Base-by-base conservation (phyloP, 2,329 filamentous ascomycete species). In the Pyrenophora teres region DNA sequence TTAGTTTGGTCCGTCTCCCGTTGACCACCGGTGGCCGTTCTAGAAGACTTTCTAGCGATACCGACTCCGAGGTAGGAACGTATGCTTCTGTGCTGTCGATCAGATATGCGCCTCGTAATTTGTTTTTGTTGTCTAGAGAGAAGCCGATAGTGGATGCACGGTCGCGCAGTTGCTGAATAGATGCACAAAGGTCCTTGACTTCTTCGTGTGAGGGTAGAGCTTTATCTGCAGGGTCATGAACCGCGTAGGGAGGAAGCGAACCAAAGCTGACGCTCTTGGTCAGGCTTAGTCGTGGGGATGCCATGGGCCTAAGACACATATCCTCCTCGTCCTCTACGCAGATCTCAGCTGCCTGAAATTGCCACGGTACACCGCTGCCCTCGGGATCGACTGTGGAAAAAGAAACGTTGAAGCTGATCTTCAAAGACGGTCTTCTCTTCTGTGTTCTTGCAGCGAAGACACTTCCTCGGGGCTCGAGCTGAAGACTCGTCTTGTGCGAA, bases 141-240 rank as follows among this genome's bases (percentile, higher is more conserved):
- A 74, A 68, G 2, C 70, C 69, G 23, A 74, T 71, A 16, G 62
- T 68, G 1, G 62, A 52, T 9, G 61, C 52, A 8, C 44, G 60
- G 10, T 64, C 64, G 37, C 67, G 60, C 5, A 66, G 38, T 37
- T 65, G 54, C 30, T 63, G 60, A 25, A 74, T 74, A 4, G 70
- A 71, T 18, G 67, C 68, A 44, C 71, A 74, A 15, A 74, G 38
- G 46, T 74, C 70, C n/a, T 68, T 65, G 10, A 74, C 63, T 52
- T 71, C 71, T 43, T 68, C 46, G 2, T 68, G 45, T 8, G 56
- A 48, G 37, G 59, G 48, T 13, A 50, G 18, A 6, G 41, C 33
- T 18, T 35, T 44, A 12, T 36, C 30, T 7, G 35, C 54, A n/a
- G 65, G 64, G 30, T 71, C 65, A n/a, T 49, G 47, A 2, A 59